Percentiles rank a stretch among this genome's conserved stretches.
These are phyloP conservation scores for Lentinula lateritia DNA, from an alignment of 768 basidiomycete species.

Conservation along the genomic window DNA sequence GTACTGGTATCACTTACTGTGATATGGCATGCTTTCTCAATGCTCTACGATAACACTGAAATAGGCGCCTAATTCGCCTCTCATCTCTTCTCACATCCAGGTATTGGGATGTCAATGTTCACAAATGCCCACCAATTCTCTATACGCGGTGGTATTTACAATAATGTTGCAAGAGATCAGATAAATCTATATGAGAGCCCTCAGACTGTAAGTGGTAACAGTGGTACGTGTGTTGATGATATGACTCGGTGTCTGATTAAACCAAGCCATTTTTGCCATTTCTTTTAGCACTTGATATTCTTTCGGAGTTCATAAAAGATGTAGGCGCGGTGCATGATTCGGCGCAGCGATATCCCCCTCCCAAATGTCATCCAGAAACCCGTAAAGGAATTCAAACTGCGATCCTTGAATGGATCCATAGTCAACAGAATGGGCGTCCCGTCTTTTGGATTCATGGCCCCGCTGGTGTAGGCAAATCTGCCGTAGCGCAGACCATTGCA, in stretches of 20 bases:
- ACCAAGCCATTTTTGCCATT: neutral
- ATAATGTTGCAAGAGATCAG: neutral
- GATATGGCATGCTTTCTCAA: too few species aligned
- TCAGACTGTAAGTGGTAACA: neutral
- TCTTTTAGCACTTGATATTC: neutral
- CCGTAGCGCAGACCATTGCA: slow-evolving; percentile 20
- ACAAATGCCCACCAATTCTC: neutral
- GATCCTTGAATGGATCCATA: slow-evolving; percentile 11
- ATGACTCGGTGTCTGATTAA: neutral
- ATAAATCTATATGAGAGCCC: neutral
- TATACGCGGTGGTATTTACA: neutral
- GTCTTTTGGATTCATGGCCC: slow-evolving; percentile 19
- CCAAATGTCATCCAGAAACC: slow-evolving; percentile 14
- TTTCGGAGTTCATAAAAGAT: neutral
- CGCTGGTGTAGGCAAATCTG: slow-evolving; percentile 22
- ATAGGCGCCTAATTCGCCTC: too few species aligned
- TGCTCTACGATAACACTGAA: too few species aligned
- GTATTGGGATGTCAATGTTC: neutral
- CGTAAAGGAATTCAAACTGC: slow-evolving; percentile 13
- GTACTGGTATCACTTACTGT: neutral
- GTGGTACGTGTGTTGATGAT: neutral
- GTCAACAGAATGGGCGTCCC: neutral
- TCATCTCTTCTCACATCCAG: too few species aligned
- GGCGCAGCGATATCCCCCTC: slow-evolving; percentile 12
- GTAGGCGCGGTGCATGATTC: slow-evolving; percentile 15